Conservation (phyloP, 2,329 filamentous ascomycete species). For the Diplodia seriata region DNA sequence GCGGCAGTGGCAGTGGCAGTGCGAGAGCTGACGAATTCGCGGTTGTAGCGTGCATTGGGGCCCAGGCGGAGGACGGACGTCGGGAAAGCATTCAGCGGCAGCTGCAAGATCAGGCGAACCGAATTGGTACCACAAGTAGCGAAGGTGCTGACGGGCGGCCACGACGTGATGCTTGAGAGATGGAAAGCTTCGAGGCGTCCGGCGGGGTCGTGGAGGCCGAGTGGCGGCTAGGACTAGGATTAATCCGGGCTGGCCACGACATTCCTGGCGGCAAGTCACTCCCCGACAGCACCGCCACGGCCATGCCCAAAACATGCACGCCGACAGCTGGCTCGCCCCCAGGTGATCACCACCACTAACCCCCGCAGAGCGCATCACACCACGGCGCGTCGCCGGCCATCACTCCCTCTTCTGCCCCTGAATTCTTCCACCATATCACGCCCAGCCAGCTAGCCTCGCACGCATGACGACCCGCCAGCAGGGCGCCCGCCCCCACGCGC, state of each 20-base stretch:
- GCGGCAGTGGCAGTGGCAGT: neutral
- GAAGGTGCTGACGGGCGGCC: neutral
- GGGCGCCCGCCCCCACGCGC: neutral
- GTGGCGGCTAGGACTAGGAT: neutral
- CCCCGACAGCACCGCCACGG: neutral
- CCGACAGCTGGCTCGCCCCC: constrained; percentile 8
- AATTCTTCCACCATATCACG: neutral
- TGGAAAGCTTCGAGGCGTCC: too few species aligned
- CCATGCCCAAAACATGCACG: constrained; percentile 1
- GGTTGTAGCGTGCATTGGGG: neutral
- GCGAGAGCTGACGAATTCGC: neutral
- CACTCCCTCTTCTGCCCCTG: neutral
- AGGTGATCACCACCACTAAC: neutral
- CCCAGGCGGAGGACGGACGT: too few species aligned
- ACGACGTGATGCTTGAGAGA: neutral
- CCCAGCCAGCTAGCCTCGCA: neutral
- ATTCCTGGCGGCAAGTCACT: neutral
- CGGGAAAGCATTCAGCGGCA: too few species aligned
- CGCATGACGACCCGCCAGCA: constrained; percentile 3
- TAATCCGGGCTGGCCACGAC: constrained; percentile 8
- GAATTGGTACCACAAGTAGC: neutral
- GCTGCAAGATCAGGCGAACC: neutral
- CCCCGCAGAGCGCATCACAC: neutral
- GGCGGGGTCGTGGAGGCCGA: neutral
- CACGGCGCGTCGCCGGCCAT: constrained; percentile 3